Percentiles rank a stretch among this genome's conserved stretches.
phyloP scores from a whole-genome alignment of 2,329 filamentous ascomycete species.

The Alternaria brassicicola region DNA sequence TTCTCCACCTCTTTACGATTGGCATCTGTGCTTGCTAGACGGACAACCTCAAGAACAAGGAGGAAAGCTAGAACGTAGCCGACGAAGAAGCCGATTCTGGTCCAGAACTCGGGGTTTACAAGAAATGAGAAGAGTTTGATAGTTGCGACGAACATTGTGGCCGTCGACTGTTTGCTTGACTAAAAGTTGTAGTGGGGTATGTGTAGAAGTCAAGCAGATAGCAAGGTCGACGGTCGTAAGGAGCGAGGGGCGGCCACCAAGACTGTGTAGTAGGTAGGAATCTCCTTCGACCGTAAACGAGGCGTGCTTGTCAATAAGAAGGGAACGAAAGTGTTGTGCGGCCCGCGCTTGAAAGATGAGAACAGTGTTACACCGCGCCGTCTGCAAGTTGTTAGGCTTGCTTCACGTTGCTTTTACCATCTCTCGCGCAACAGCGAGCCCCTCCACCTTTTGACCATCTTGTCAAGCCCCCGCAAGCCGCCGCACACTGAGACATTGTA shows the following conservation, averaged over 20 bases:
- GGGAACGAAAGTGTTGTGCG: not conserved
- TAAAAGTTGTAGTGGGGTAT: not conserved
- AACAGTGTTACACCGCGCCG: not conserved
- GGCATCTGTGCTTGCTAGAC: constrained; percentile 28
- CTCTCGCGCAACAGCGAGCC: not conserved
- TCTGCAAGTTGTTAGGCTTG: not conserved
- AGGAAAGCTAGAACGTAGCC: constrained; percentile 30
- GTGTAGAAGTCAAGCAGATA: not conserved
- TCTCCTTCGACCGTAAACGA: not conserved
- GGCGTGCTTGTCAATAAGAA: not conserved
- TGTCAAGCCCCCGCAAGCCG: not conserved
- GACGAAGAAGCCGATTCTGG: constrained; percentile 29
- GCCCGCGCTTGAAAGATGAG: not conserved
- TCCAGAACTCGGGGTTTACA: constrained; percentile 20
- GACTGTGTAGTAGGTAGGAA: not conserved
- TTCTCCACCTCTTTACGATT: constrained; percentile 33
- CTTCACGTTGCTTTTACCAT: not conserved
- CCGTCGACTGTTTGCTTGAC: not conserved
- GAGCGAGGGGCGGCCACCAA: not conserved
- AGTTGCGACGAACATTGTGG: not conserved
- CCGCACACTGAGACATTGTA: constrained; percentile 2
- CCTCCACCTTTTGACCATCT: not conserved
- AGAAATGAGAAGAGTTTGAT: constrained; percentile 19
- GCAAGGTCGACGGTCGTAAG: not conserved
- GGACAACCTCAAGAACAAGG: constrained; percentile 29